Evolutionary conservation across 805 yeast genomes (phyloP).

Genomic region (Scheffersomyces stipitis): DNA sequence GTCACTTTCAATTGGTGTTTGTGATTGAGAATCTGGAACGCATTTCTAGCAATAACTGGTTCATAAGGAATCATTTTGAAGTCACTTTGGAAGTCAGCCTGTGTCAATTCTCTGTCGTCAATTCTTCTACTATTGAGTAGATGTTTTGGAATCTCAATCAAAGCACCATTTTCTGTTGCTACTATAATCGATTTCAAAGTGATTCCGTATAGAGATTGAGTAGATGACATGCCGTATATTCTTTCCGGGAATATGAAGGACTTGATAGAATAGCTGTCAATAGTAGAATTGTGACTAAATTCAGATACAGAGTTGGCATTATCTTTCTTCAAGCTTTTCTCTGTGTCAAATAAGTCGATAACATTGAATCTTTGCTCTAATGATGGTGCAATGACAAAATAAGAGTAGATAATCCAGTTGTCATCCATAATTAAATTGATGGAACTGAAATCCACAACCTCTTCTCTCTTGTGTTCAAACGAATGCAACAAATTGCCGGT

Average conservation of each 20-base stretch:
- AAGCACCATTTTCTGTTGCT: slow-evolving; percentile 58
- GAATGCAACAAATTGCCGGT: slow-evolving; percentile 63
- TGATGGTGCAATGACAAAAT: slow-evolving; percentile 49
- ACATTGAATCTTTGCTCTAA: slow-evolving; percentile 61
- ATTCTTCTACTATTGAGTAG: slow-evolving; percentile 70
- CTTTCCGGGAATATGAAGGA: slow-evolving; percentile 64
- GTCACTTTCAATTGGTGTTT: slow-evolving; percentile 28
- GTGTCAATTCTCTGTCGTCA: slow-evolving; percentile 50
- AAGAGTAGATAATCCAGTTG: slow-evolving; percentile 76
- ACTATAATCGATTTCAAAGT: slow-evolving; percentile 65
- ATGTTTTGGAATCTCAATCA: slow-evolving; percentile 69
- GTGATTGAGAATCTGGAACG: slow-evolving; percentile 35
- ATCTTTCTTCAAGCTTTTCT: slow-evolving; percentile 44
- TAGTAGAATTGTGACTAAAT: slow-evolving; percentile 28
- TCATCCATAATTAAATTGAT: slow-evolving; percentile 69
- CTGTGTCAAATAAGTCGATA: slow-evolving; percentile 76
- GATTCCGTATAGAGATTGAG: slow-evolving; percentile 43
- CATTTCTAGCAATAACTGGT: slow-evolving; percentile 51
- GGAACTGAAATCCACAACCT: slow-evolving; percentile 36
- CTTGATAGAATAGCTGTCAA: slow-evolving; percentile 52
- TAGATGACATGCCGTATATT: slow-evolving; percentile 50
- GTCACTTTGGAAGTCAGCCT: slow-evolving; percentile 52
- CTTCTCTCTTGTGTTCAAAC: slow-evolving; percentile 40
- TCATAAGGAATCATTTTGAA: slow-evolving; percentile 64
- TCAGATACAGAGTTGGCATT: slow-evolving; percentile 25